phyloP scores from a whole-genome alignment of 2,329 filamentous ascomycete species.

The Calcarisporium arbuscula region DNA sequence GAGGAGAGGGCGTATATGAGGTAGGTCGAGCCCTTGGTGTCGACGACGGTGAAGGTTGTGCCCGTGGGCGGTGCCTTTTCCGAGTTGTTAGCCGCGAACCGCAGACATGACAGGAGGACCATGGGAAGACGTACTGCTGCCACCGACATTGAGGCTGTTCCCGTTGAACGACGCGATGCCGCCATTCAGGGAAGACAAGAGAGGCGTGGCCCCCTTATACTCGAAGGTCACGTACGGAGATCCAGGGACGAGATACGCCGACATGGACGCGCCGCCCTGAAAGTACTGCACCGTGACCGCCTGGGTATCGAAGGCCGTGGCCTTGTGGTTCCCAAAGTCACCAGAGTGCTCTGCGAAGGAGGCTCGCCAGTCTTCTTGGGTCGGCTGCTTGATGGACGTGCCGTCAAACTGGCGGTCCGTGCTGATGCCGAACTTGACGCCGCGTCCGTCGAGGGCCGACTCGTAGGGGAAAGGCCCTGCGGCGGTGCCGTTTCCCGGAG shows the following conservation, averaged over 20 bases:
- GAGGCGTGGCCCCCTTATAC: slow-evolving; percentile 13
- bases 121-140: slow-evolving; percentile 8
- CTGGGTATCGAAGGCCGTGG: slow-evolving; percentile 16
- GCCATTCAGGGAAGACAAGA: slow-evolving; percentile 13
- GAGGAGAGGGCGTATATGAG: slow-evolving; percentile 15
- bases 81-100: slow-evolving; percentile 2
- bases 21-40: slow-evolving; percentile 14
- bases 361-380: slow-evolving; percentile 15
- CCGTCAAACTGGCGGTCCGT: slow-evolving; percentile 15
- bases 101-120: too few species aligned
- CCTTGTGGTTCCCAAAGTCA: slow-evolving; percentile 17
- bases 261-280: slow-evolving; percentile 13
- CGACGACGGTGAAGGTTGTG: slow-evolving; percentile 15
- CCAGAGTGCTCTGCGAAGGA: slow-evolving; percentile 16
- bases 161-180: slow-evolving; percentile 16
- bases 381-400: slow-evolving; percentile 17
- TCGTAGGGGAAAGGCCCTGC: slow-evolving; percentile 17
- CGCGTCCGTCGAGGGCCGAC: slow-evolving; percentile 14
- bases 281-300: slow-evolving; percentile 17
- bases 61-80: slow-evolving; percentile 12
- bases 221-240: slow-evolving; percentile 17
- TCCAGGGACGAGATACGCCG: slow-evolving; percentile 14
- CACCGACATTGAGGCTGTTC: slow-evolving; percentile 11
- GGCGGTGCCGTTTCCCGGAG: slow-evolving; percentile 14
- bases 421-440: slow-evolving; percentile 16